phyloP scores from a whole-genome alignment of 2,329 filamentous ascomycete species.

The Beauveria rudraprayagi region DNA sequence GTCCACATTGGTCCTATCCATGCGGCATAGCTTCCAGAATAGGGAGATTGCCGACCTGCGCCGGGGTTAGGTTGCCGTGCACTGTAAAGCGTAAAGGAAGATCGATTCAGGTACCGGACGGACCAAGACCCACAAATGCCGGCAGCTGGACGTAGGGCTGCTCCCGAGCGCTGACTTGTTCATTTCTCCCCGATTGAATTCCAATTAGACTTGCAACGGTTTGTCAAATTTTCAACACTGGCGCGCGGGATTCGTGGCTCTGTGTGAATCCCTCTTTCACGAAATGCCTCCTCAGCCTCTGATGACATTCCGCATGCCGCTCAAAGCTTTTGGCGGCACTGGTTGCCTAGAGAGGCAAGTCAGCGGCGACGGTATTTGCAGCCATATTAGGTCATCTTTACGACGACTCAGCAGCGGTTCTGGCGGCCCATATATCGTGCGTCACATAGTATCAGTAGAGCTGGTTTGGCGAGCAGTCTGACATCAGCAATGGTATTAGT shows the following conservation, averaged over 20 bases:
- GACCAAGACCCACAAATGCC: slow-evolving; percentile 1
- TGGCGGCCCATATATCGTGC: background rate
- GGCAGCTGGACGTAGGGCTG: background rate
- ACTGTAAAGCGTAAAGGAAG: background rate
- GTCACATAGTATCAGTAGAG: background rate
- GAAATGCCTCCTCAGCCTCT: background rate
- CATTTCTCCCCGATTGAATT: background rate
- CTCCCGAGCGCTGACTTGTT: background rate
- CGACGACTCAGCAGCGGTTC: background rate
- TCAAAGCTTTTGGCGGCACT: background rate
- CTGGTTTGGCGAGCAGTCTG: background rate
- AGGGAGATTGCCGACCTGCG: background rate
- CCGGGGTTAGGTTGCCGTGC: background rate
- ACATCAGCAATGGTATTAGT: background rate
- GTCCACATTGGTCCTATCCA: background rate
- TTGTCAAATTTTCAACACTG: background rate
- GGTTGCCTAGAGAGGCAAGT: slow-evolving; percentile 7
- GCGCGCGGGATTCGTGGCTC: background rate
- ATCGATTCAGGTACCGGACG: slow-evolving; percentile 1
- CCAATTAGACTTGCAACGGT: too few species aligned
- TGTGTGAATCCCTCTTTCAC: background rate
- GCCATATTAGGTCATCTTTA: slow-evolving; percentile 6
- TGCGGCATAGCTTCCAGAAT: slow-evolving; percentile 5
- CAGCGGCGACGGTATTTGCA: slow-evolving; percentile 1
- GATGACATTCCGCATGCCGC: background rate